Conservation (phyloP, 176 grass and related monocot genomes). For the Neostapfia colusana region DNA sequence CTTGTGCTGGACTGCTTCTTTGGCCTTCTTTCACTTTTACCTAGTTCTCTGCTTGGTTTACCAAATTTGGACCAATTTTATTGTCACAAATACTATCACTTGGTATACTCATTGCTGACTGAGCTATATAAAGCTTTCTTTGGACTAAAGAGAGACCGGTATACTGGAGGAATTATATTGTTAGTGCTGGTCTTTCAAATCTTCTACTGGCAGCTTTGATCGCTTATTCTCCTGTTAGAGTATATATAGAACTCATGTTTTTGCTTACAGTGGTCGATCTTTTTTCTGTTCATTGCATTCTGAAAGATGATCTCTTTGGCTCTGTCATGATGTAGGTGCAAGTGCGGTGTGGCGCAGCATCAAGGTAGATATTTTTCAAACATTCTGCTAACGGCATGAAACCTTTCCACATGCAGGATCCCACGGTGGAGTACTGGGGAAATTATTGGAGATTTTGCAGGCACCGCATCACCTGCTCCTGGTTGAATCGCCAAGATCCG, state of each 20-base stretch:
- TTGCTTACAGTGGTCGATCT: not conserved
- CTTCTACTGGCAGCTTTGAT: not conserved
- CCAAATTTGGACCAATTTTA: not conserved
- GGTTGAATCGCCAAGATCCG: constrained; percentile 16
- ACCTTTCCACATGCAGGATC: constrained; percentile 33
- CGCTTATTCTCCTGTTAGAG: not conserved
- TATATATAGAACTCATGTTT: not conserved
- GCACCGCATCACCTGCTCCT: not conserved
- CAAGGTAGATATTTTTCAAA: not conserved
- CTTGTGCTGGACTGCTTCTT: constrained; percentile 23
- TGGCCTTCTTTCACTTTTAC: constrained; percentile 10
- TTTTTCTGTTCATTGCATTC: constrained; percentile 19
- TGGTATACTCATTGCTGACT: not conserved
- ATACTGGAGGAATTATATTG: not conserved
- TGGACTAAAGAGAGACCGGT: not conserved
- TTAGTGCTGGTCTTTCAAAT: constrained; percentile 6
- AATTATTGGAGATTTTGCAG: constrained; percentile 30
- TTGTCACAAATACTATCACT: not conserved
- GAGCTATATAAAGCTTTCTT: not conserved
- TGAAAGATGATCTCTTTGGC: not conserved
- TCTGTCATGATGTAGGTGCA: constrained; percentile 11
- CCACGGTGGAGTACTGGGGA: not conserved
- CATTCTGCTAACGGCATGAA: not conserved
- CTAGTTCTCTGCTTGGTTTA: constrained; percentile 2
- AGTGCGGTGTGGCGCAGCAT: not conserved